Evolutionary conservation across 768 basidiomycete species (phyloP), one percentile per base, ranked within the genome.

Genomic region (Cytidiella melzeri): DNA sequence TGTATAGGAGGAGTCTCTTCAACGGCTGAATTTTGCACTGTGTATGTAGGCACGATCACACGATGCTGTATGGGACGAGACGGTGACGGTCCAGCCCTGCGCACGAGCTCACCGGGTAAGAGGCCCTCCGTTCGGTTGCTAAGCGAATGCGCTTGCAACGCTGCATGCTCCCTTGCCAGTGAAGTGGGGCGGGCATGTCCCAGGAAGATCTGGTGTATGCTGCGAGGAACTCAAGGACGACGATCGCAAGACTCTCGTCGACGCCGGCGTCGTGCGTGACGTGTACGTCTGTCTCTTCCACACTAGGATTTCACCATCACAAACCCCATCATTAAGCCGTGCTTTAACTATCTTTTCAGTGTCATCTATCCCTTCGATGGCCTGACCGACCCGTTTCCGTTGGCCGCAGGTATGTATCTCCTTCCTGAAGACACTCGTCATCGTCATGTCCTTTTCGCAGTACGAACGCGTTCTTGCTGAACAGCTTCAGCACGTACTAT

Each of bases 331-430:
- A n/a, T n/a, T n/a, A n/a, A n/a, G n/a, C n/a, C n/a, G n/a, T n/a
- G n/a, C n/a, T n/a, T n/a, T n/a, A 19, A 39, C 20, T 20, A 36
- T 13, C 15, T 39, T 27, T 38, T 11, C 60, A 91, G 90, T 43
- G 79, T 93, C 41, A 92, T 92, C 53, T 91, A 91, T n/a, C 80
- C 92, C 7, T 88, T 86, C 0, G 91, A 93, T 58, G 91, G 92
- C 5, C 70, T 93, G 43, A 94, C 92, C 0, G 91, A 95, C 1
- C 92, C 92, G 0, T 95, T 95, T 62, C 92, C 92, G 7, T 70
- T 95, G 34, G 81, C 92, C 2, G 92, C 92, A 4, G 92, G 92
- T 48, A 76, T 94, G 20, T 88, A 89, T 10, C 86, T 92, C 10
- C 76, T 96, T 34, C 94, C 94, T 41, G 83, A 88, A 52, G 5